phyloP scores from a whole-genome alignment of 306 rosid genomes.

The Parietaria judaica region DNA sequence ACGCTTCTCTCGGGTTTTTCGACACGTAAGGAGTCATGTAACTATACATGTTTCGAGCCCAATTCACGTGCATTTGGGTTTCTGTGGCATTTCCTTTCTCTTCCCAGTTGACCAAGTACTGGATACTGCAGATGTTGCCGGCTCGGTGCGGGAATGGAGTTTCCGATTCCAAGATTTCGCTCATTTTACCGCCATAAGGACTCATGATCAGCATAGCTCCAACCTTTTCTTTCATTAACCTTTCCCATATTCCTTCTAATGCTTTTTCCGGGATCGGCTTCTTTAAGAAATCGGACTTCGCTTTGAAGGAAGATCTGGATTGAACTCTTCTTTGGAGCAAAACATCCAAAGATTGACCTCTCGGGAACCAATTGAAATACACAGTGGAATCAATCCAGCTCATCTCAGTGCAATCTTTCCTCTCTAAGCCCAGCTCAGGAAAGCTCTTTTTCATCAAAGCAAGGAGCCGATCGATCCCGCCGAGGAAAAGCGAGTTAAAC shows the following conservation, averaged over 20 bases:
- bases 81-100: conserved; percentile 18
- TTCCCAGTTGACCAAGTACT: conserved; percentile 37
- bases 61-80: conserved; percentile 26
- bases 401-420: conserved; percentile 40
- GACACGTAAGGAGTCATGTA: conserved; percentile 60
- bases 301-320: conserved; percentile 48
- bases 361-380: conserved; percentile 36
- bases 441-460: conserved; percentile 35
- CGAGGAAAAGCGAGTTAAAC: conserved; percentile 52
- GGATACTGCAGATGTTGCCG: conserved; percentile 51
- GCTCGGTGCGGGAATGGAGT: conserved; percentile 67
- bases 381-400: conserved; percentile 61
- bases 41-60: conserved; percentile 48
- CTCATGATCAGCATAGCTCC: conserved; percentile 42
- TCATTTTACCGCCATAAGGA: conserved; percentile 69
- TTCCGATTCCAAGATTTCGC: conserved; percentile 35
- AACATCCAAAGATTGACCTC: conserved; percentile 34
- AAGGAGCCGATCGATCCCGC: conserved; percentile 31
- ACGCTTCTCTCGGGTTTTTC: conserved; percentile 55
- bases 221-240: conserved; percentile 34
- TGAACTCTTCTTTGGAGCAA: conserved; percentile 36
- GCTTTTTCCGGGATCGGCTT: conserved; percentile 44
- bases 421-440: conserved; percentile 47
- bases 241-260: conserved; percentile 52
- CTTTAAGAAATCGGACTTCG: conserved; percentile 57